Conservation (phyloP, 495 filamentous ascomycete species). For the Achaetomiella virescens region DNA sequence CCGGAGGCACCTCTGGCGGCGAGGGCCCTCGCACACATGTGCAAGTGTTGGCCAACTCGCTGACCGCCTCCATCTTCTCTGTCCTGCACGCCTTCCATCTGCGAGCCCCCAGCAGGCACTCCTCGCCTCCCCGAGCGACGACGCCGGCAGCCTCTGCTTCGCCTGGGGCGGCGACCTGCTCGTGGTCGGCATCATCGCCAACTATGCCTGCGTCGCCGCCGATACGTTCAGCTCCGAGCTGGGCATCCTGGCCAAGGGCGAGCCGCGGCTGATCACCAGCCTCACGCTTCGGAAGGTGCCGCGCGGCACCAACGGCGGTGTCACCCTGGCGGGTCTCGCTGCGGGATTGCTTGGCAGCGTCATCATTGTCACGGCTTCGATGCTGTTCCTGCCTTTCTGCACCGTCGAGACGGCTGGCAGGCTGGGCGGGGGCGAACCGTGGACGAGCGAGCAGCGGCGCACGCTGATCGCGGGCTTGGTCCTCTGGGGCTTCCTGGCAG, state of each 20-base stretch:
- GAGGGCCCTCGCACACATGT: conserved; percentile 77
- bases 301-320: conserved; percentile 86
- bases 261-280: conserved; percentile 83
- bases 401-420: conserved; percentile 25
- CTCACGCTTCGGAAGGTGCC: conserved; percentile 69
- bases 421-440: conserved; percentile 36
- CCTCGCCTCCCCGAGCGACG: conserved; percentile 7
- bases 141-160: conserved; percentile 39
- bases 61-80: conserved; percentile 66
- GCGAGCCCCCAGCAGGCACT: conserved; percentile 30
- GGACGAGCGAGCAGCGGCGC: conserved; percentile 44
- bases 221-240: conserved; percentile 96
- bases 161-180: conserved; percentile 50
- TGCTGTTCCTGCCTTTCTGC: conserved; percentile 67
- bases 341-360: conserved; percentile 73
- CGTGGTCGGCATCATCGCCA: conserved; percentile 53
- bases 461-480: conserved; percentile 56
- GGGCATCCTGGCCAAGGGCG: conserved; percentile 72
- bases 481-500: conserved; percentile 66
- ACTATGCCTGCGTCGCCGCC: conserved; percentile 86
- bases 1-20: conserved; percentile 63
- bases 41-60: conserved; percentile 87
- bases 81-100: conserved; percentile 65
- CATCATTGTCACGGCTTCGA: conserved; percentile 59
- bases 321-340: conserved; percentile 63